Evolutionary conservation across 1,139 yeast genomes (phyloP).

Genomic region (Blastobotrys capitulatus): DNA sequence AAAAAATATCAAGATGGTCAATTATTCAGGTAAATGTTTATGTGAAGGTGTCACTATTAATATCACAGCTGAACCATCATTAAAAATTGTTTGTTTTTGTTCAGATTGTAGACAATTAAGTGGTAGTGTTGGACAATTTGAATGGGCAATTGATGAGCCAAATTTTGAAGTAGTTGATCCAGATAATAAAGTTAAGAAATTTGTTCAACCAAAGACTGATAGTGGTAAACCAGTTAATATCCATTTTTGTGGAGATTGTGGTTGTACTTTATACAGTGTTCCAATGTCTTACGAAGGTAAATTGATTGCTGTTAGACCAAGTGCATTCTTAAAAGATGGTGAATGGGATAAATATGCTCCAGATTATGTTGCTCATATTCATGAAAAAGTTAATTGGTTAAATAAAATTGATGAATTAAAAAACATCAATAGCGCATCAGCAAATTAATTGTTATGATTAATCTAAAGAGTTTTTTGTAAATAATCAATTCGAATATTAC

Average conservation of each 20-base stretch:
- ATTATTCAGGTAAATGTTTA: too few species aligned
- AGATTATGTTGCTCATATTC: not conserved
- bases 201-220: constrained; percentile 20
- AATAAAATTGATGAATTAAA: not conserved
- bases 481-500: too few species aligned
- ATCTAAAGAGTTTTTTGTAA: too few species aligned
- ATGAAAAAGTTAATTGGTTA: not conserved
- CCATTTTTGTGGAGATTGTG: constrained; percentile 27
- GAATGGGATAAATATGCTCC: constrained; percentile 1
- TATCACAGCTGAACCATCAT: too few species aligned
- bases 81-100: constrained; percentile 3
- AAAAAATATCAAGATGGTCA: too few species aligned
- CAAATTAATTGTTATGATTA: too few species aligned
- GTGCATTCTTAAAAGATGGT: not conserved
- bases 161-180: constrained; percentile 22
- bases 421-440: too few species aligned
- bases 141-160: constrained; percentile 17
- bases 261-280: constrained; percentile 25
- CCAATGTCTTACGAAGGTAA: constrained; percentile 26
- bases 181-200: constrained; percentile 18
- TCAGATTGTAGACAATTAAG: constrained; percentile 24
- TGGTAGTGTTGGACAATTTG: constrained; percentile 29
- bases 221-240: constrained; percentile 29
- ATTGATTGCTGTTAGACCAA: constrained; percentile 1
- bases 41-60: too few species aligned